A percentile compares a stretch with the other conserved stretches of the same genome.
These are phyloP conservation scores for Podaxis sp. DNA, from an alignment of 768 basidiomycete genomes.

Conservation along the genomic window DNA sequence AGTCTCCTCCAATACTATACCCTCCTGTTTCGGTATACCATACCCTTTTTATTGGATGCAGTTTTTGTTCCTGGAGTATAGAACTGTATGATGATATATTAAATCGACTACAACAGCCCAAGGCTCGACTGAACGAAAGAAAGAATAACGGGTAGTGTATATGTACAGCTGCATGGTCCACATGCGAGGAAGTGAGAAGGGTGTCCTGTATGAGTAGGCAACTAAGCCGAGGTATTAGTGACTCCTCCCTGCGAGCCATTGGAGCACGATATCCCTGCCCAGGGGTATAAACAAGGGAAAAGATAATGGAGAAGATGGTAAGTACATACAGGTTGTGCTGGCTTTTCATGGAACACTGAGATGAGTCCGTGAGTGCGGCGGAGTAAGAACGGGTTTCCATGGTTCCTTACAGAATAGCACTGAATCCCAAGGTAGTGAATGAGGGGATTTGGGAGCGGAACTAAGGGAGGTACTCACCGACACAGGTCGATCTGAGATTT, in stretches of 20 bases:
- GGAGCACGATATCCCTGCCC: slow-evolving; percentile 76
- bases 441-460: slow-evolving; percentile 3
- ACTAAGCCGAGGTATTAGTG: slow-evolving; percentile 42
- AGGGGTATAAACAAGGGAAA: slow-evolving; percentile 1
- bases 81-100: neutral
- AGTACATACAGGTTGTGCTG: slow-evolving; percentile 82
- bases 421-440: slow-evolving; percentile 25
- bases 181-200: neutral
- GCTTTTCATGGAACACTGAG: slow-evolving; percentile 93
- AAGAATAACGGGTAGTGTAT: neutral
- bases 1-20: neutral
- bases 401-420: slow-evolving; percentile 74
- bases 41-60: neutral
- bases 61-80: neutral
- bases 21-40: neutral
- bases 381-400: neutral
- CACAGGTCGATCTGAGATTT: slow-evolving; percentile 76
- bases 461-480: slow-evolving; percentile 59
- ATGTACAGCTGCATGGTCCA: neutral
- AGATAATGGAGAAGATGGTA: neutral
- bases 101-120: neutral
- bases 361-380: slow-evolving; percentile 4
- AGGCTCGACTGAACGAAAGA: neutral
- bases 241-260: slow-evolving; percentile 81
- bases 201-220: neutral